Evolutionary conservation across 2,329 filamentous ascomycete species (phyloP), one percentile per base, ranked within the genome.

Genomic region (Cercospora brassicicola): DNA sequence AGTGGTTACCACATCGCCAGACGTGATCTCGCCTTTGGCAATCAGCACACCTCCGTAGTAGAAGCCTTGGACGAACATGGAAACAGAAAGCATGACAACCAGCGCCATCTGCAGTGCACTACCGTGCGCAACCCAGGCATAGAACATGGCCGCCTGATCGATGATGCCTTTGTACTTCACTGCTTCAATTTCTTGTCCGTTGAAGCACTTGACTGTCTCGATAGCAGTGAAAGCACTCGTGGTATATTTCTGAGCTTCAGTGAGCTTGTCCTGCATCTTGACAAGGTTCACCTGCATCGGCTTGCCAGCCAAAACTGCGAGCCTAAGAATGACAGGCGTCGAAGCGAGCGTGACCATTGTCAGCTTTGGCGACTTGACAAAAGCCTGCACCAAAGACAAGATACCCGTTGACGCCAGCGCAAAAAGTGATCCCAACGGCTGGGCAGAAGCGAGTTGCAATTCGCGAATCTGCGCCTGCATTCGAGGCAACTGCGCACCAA

Each of bases 31-130:
- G 1, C 88, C 88, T 1, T 85, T 79, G 9, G 84, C 82, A 9
- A 95, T 88, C 1, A 97, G 84, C 1, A 87, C 82, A 30, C 90
- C 86, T 0, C 93, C 94, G 73, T 94, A 96, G 88, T 92, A 97
- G 75, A 98, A 97, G 0, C 93, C 94, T 66, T 93, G 86, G 0
- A 96, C 90, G 72, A 98, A 97, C 77, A 97, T 89, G 1, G 84
- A 84, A 3, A 93, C 86, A 31, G 90, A 89, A 82, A 93, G 89
- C 72, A 96, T 87, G 57, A 90, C 89, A 62, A 92, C 85, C 59
- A 91, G 86, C 0, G 89, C 89, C 75, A 91, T 88, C 75, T 97
- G 93, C 2, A 89, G 77, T 0, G 91, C 88, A 71, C 89, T 91
- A 15, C 88, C 84, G 56, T 87, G 84, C 0, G 90, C 90, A 76